Base-by-base conservation (phyloP, 2,329 filamentous ascomycete species). In the Xylariaceae sp. region DNA sequence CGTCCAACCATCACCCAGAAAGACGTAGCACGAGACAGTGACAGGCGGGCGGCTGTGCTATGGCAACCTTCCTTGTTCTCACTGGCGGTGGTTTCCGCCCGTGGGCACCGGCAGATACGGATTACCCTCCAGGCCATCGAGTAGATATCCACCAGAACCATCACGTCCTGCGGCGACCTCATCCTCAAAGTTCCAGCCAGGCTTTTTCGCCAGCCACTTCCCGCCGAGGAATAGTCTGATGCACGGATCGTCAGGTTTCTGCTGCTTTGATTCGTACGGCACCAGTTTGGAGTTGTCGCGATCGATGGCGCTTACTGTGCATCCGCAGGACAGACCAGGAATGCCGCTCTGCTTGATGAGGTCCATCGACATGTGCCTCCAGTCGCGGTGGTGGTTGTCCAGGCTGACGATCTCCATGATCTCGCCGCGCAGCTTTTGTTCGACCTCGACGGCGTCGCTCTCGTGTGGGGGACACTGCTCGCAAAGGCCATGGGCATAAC, bases 221-320 rank as follows among this genome's bases (percentile, higher is more conserved):
- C 70, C 69, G 1, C 70, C 68, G 14, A 76, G 62, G 56, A 71
- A 77, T 48, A 68, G 64, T 47, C 73, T 67, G 45, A 76, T 72
- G 60, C 73, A 76, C 7, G 71, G 71, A 60, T 76, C 70, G 14
- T 49, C 55, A 5, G 74, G 74, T 58, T 76, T 76, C 49, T 63
- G 65, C 59, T 77, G 73, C 46, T 72, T 72, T 30, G 71, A 74
- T 57, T 75, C 68, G 45, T 69, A 65, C 1, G 74, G 73, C 1
- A 76, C 73, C 6, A 76, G 64, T 48, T 71, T 74, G 46, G 73
- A 72, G 52, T 75, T 75, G 48, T 73, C 70, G 52, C 66, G 69
- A 54, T 76, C 73, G 10, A 76, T 61, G 2, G 64, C 58, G 22
- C 70, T 75, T 2, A 67, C 66, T n/a, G 75, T 69, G 55, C 73